Base-by-base conservation (phyloP, 495 filamentous ascomycete species). In the Hypoxylon fuscum region DNA sequence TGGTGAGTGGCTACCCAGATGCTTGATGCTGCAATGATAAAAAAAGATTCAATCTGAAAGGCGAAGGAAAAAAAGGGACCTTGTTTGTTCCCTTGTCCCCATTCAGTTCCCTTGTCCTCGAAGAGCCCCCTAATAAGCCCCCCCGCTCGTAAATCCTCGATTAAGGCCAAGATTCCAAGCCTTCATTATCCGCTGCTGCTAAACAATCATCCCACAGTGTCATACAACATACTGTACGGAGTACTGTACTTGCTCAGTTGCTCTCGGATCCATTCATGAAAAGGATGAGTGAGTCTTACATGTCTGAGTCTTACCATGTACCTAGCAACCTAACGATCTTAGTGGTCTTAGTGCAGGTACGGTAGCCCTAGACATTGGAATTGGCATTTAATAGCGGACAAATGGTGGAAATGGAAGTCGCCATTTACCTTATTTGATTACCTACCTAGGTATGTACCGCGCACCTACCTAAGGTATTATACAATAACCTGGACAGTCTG, bases 131-230 rank as follows among this genome's bases (percentile, higher is more conserved):
- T n/a, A n/a, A n/a, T n/a, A n/a, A n/a, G n/a, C 31, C 63, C 46
- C 23, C 51, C 41, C 63, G 32, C 23, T 46, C 48, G 43, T 48
- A 49, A 55, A 55, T 29, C 50, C 43, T 59, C 38, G 49, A 21
- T 62, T 18, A 48, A 21, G 52, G 61, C 65, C 68, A 68, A 71
- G 65, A 61, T 59, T 57, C 62, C 68, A 68, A 71, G 65, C 65
- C 68, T 55, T 71, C 48, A 66, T 68, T 71, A 71, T 59, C 65
- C 65, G 62, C 58, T 48, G 61, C 45, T 45, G 31, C 20, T 55
- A 22, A 50, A 43, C 58, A 69, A 54, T 55, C 49, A 51, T 53
- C 29, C 46, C 46, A 65, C 56, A 51, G 64, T 64, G 43, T 42
- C 6, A 45, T 35, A 23, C 21, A 12, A 38, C 9, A 32, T 35